Conservation (phyloP, 164 flowering plant species). For the Stephania yunnanensis region DNA sequence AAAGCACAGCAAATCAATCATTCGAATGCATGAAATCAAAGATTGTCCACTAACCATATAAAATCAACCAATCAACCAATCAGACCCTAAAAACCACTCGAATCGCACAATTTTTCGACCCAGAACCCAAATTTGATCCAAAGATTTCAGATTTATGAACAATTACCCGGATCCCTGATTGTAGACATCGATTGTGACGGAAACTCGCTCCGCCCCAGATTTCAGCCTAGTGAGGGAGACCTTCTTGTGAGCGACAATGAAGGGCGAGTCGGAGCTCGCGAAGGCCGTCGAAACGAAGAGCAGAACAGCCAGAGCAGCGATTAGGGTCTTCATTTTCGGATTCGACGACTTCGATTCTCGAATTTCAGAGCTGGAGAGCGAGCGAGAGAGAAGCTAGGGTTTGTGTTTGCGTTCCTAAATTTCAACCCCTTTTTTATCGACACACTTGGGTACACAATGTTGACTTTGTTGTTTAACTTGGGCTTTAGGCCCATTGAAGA, state of each 20-base stretch:
- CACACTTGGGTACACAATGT: background rate
- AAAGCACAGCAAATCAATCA: background rate
- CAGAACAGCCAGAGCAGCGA: background rate
- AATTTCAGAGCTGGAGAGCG: background rate
- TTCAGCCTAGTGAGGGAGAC: conserved; percentile 64
- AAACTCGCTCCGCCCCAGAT: conserved; percentile 72
- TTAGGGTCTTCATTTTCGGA: background rate
- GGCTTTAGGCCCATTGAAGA: background rate
- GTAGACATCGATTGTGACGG: conserved; percentile 84
- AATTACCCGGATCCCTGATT: conserved; percentile 75
- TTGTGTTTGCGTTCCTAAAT: background rate
- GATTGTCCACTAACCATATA: too few species aligned
- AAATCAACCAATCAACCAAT: too few species aligned
- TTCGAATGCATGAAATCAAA: too few species aligned
- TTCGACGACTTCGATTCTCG: background rate
- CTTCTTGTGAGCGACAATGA: conserved; percentile 91
- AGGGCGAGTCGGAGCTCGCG: conserved; percentile 57
- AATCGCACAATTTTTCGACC: background rate
- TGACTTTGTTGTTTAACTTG: background rate
- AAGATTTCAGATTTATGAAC: background rate
- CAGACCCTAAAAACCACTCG: background rate
- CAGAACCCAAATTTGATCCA: background rate
- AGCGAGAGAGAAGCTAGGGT: background rate
- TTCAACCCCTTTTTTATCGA: background rate
- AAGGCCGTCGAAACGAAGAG: conserved; percentile 17